Evolutionary conservation across 2,329 filamentous ascomycete species (phyloP), one percentile per base, ranked within the genome.

Genomic region (Alternaria atra): DNA sequence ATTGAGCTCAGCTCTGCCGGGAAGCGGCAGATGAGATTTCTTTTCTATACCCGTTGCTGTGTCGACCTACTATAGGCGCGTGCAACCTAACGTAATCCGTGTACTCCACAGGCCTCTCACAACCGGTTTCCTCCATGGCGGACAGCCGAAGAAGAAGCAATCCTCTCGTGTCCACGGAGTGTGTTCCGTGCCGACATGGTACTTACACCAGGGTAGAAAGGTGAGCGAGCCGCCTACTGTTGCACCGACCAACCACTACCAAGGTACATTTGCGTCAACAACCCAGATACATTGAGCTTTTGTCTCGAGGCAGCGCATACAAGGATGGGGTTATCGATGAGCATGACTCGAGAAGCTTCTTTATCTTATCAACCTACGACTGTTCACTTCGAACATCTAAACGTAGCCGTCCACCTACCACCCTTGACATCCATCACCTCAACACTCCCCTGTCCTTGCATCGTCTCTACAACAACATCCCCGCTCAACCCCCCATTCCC

Each of bases 381-480:
- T 3, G 17, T 32, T 42, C 46, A 61, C 39, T 58, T 27, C 17
- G 8, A 34, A 50, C 68, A 70, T 27, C 13, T 53, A 55, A 67
- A 69, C 5, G 50, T 66, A 46, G 65, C 67, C 35, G 43, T 65
- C 71, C 72, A 75, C 34, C 58, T 67, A 1, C 73, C 73, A 17
- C 72, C 73, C 27, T 63, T 58, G 4, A 74, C 47, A 9, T 58
- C 66, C 25, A 20, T 48, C 20, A 72, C 44, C 10, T 40, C 54
- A 9, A 72, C 58, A 27, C 30, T 47, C 5, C 50, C 63, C 55
- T 66, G 60, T 29, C 55, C 62, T n/a, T 66, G 47, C 30, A 55
- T 48, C 10, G 73, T 65, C 9, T 72, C 60, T 8, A 67, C 53
- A 42, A 63, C 51, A 29, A 68, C 37, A 61, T 68, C 67, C 42